phyloP scores from a whole-genome alignment of 768 basidiomycete species.

The Tylopilus sp. region DNA sequence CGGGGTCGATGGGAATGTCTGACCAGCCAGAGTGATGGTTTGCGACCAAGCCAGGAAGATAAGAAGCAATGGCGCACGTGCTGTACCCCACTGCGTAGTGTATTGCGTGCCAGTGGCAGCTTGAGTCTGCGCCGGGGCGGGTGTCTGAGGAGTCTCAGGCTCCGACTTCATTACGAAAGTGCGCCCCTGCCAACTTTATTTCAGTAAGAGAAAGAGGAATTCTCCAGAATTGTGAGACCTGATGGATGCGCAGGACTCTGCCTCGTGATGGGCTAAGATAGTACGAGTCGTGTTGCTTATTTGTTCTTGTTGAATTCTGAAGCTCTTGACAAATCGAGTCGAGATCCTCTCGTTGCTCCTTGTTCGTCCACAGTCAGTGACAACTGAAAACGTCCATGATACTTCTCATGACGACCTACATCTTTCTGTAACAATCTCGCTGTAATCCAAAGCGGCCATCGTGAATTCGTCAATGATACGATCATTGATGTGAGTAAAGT shows the following conservation, averaged over 20 bases:
- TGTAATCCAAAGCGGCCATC: no score
- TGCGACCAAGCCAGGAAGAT: background rate
- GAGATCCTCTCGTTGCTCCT: no score
- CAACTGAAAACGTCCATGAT: no score
- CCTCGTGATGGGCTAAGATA: no score
- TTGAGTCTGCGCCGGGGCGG: constrained; percentile 31
- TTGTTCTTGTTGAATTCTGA: background rate
- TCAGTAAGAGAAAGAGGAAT: background rate
- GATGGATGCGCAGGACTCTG: no score
- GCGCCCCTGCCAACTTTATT: background rate
- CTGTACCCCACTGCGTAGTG: constrained; percentile 39
- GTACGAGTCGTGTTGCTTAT: background rate
- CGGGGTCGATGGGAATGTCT: constrained; percentile 68
- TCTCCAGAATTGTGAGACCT: no score
- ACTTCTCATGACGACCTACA: no score
- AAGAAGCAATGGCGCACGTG: constrained; percentile 29
- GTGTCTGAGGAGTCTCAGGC: constrained; percentile 33
- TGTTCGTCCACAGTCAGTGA: no score
- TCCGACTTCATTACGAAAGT: constrained; percentile 41
- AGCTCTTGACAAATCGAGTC: background rate
- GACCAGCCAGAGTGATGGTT: constrained; percentile 2
- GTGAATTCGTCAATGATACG: no score
- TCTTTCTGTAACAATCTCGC: no score
- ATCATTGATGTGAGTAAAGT: no score
- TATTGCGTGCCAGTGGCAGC: constrained; percentile 28